Evolutionary conservation across 805 yeast genomes (phyloP), one percentile per base, ranked within the genome.

Genomic region (Nakazawaea ernobii): DNA sequence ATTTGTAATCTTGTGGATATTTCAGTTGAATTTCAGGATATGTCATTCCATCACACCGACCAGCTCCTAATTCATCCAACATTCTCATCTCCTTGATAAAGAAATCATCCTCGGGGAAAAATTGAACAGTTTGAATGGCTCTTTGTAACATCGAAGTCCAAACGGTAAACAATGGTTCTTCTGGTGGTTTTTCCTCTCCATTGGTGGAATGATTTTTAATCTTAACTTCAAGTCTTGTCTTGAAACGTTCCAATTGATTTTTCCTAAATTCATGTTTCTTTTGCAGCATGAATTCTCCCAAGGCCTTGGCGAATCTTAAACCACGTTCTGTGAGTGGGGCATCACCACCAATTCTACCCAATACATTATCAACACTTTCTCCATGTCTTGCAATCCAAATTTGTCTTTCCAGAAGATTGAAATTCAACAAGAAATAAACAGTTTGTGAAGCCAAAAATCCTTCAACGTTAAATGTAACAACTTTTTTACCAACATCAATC

Each of bases 371-470:
- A 32, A 76, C 75, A 53, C 91, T 81, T 66, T 92, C 98, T 43
- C 99, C 99, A 59, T 91, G 97, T 52, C 99, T 78, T 1, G 97
- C 84, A 52, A 92, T 85, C 90, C 96, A 92, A 44, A 92, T 90
- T 62, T 91, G 95, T 51, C 97, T 75, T 61, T 87, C 94, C 49
- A 84, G 77, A 38, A 92, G 71, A 61, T 94, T 92, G 76, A 92
- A 92, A 58, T 89, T 89, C 52, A 92, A 72, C 53, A 92, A 69
- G 69, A 89, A 94, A 61, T 89, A 92, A 33, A 91, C 87, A 1
- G 96, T 86, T 60, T 94, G 98, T 2, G 96, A 90, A 0, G 97
- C 92, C 45, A 92, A 69, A 59, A 89, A 94, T 0, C 83, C 84
- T 58, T 87, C 87, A 49, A 92, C 86, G 59, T 91, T 89, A 62